These are phyloP conservation scores for Colletotrichum sublineola DNA, from an alignment of 2,329 filamentous ascomycete species.

Conservation along the genomic window DNA sequence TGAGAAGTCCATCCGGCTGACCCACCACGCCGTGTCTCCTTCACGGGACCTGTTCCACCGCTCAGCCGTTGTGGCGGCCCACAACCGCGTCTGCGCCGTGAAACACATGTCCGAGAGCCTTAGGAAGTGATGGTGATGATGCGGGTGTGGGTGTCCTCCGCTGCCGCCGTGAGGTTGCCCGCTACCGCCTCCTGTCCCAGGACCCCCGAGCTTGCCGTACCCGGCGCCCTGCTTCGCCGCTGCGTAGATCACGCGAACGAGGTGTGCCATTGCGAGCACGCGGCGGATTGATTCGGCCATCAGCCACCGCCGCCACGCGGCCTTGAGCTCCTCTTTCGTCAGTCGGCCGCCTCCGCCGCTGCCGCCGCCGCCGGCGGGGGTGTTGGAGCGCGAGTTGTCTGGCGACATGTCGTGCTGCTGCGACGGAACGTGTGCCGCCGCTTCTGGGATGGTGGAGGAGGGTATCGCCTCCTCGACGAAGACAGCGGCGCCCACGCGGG, in stretches of 20 bases:
- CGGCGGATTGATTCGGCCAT: conserved; percentile 43
- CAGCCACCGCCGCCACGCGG: conserved; percentile 43
- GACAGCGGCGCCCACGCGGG: conserved; percentile 37
- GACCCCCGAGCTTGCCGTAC: conserved; percentile 24
- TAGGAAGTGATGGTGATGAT: conserved; percentile 26
- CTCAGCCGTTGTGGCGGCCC: conserved; percentile 42
- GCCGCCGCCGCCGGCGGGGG: conserved; percentile 16
- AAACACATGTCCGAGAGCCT: conserved; percentile 42
- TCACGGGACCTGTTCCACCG: conserved; percentile 42
- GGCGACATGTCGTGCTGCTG: conserved; percentile 33
- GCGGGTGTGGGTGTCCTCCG: not conserved
- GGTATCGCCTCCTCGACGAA: conserved; percentile 35
- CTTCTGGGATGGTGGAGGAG: conserved; percentile 20
- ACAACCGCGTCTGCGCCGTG: conserved; percentile 42
- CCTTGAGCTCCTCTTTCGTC: conserved; percentile 39
- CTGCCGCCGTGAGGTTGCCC: conserved; percentile 9
- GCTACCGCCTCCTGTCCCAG: not conserved
- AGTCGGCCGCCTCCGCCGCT: conserved; percentile 4
- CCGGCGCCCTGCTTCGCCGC: conserved; percentile 40
- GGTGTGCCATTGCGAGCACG: conserved; percentile 39
- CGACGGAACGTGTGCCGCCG: conserved; percentile 2
- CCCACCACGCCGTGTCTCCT: conserved; percentile 41
- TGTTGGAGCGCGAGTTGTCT: conserved; percentile 32
- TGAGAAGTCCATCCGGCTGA: conserved; percentile 41
- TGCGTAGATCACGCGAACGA: conserved; percentile 41